A percentile compares a stretch with the other conserved stretches of the same genome.
Evolutionary conservation across 1,284 basidiomycete species (phyloP).

Genomic region (Irpex sp.): DNA sequence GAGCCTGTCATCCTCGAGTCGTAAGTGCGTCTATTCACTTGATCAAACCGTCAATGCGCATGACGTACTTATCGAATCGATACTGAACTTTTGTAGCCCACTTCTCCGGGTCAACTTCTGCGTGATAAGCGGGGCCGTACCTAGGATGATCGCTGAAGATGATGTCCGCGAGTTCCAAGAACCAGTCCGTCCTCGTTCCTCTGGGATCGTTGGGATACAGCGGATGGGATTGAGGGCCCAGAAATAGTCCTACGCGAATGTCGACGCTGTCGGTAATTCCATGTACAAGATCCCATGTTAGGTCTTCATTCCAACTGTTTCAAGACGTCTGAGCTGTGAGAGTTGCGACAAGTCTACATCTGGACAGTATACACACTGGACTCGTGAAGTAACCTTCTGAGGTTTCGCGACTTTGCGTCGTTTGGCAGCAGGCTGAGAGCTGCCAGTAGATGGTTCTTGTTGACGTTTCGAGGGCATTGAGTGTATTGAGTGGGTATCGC

Average conservation of each 20-base stretch:
- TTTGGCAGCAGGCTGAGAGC: too few species aligned
- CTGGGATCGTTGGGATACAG: neutral
- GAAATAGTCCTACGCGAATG: neutral
- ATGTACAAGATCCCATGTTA: too few species aligned
- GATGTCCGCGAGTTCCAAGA: neutral
- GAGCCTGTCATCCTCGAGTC: neutral
- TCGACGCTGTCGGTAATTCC: neutral
- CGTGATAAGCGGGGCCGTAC: neutral
- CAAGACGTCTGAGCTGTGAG: too few species aligned
- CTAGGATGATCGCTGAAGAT: neutral
- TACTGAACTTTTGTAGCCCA: neutral
- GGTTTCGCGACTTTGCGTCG: too few species aligned
- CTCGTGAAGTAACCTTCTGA: too few species aligned
- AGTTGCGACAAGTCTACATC: too few species aligned
- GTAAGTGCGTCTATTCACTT: neutral
- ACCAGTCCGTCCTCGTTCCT: neutral
- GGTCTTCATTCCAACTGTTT: too few species aligned
- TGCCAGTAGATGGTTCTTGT: too few species aligned
- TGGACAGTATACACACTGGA: too few species aligned
- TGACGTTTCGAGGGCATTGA: too few species aligned
- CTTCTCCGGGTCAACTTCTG: neutral
- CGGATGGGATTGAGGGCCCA: neutral
- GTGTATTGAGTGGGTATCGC: too few species aligned
- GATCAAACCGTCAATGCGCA: neutral
- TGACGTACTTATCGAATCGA: neutral